Evolutionary conservation across 257 asterid genomes (phyloP), one percentile per base, ranked within the genome.

Genomic region (Solanum clarkiae): DNA sequence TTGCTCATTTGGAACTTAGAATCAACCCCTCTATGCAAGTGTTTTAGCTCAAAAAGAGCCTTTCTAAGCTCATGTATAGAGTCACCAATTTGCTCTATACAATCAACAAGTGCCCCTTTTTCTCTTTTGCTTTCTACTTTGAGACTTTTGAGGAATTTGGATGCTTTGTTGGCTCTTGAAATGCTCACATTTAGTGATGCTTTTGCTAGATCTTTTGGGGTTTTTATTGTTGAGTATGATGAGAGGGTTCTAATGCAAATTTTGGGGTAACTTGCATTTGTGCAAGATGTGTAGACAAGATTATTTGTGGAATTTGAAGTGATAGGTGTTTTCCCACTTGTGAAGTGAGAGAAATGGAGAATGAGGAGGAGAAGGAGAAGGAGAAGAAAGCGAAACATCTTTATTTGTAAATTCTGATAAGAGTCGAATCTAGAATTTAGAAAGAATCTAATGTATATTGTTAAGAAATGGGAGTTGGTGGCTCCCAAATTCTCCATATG

Each of bases 1-100:
- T 96, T 95, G 87, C 93, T 95, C 97, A 96, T 93, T 91, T 93
- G 96, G 91, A 95, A 95, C 89, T 87, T 54, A 92, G 92, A 95
- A 3, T 90, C 95, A 5, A 24, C 83, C 51, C 94, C 98, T 20
- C 90, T 90, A 22, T 91, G 89, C 80, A 95, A 96, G 36, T 86
- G 89, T 89, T 87, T 87, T 53, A 96, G 87, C 86, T 93, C 98
- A 69, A 90, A 82, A 74, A 96, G 89, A 3, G 95, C 87, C 65
- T 88, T 87, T 88, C 89, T 90, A 42, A 96, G 94, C 85, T 94
- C 93, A 32, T 93, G 93, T 12, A 94, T 91, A 9, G 97, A 87
- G 83, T 96, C 97, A 0, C 92, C 90, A 90, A 96, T 94, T 20
- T 93, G 97, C 53, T 93, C 97, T 45, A 93, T 87, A 90, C 99